Percentiles rank a stretch among this genome's conserved stretches.
Evolutionary conservation across 2,329 filamentous ascomycete genomes (phyloP).

Genomic region (Colletotrichum trifolii): DNA sequence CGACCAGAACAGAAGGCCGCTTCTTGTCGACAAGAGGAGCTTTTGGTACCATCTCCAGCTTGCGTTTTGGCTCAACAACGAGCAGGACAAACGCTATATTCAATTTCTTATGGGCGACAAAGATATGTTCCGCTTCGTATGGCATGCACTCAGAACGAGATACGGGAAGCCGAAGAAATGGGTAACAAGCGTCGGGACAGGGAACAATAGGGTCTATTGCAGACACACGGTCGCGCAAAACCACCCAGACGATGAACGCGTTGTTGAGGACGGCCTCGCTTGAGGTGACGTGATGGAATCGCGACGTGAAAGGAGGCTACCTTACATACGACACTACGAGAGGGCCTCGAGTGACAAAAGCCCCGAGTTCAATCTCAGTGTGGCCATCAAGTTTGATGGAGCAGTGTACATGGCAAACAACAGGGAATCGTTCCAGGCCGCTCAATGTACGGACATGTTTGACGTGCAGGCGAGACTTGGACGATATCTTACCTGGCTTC

Average conservation of each 20-base stretch:
- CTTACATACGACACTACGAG: conserved; percentile 20
- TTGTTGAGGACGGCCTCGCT: conserved; percentile 25
- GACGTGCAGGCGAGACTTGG: conserved; percentile 20
- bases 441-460: conserved; percentile 27
- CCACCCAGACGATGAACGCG: conserved; percentile 26
- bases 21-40: conserved; percentile 22
- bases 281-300: conserved; percentile 26
- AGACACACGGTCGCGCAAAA: conserved; percentile 29
- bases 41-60: conserved; percentile 33
- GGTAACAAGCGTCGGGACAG: conserved; percentile 26
- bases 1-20: conserved; percentile 27
- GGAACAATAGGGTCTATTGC: conserved; percentile 29
- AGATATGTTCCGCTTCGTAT: conserved; percentile 33
- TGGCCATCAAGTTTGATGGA: conserved; percentile 28
- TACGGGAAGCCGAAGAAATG: conserved; percentile 26
- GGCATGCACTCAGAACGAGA: conserved; percentile 15
- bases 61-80: conserved; percentile 29
- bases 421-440: conserved; percentile 13
- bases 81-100: conserved; percentile 26
- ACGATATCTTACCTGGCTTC: conserved; percentile 26
- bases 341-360: too few relatives aligned
- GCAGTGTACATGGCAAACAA: conserved; percentile 17
- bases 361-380: conserved; percentile 13
- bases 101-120: conserved; percentile 26
- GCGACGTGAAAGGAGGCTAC: conserved; percentile 16